These are phyloP conservation scores for Colletotrichum trifolii DNA, from an alignment of 2,329 filamentous ascomycete genomes.

Conservation along the genomic window DNA sequence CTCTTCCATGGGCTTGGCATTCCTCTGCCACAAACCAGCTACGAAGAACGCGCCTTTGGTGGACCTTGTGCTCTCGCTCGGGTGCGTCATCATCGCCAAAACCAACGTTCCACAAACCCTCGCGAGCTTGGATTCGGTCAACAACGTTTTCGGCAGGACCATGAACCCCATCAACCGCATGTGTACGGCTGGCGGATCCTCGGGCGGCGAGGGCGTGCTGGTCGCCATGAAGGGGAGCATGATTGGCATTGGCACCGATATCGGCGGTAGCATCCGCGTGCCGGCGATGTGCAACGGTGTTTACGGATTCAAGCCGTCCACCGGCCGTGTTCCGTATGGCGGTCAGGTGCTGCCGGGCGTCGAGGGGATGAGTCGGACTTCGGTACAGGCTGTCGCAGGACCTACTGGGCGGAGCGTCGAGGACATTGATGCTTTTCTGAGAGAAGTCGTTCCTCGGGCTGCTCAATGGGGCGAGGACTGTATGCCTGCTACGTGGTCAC, in stretches of 20 bases:
- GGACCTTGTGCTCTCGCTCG: constrained; percentile 44
- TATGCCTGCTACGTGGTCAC: constrained; percentile 23
- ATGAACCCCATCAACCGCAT: constrained; percentile 33
- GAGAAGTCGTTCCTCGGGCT: constrained; percentile 24
- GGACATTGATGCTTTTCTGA: constrained; percentile 16
- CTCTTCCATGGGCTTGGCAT: constrained; percentile 53
- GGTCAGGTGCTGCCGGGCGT: constrained; percentile 8
- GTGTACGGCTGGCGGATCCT: constrained; percentile 31
- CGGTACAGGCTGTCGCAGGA: constrained; percentile 27
- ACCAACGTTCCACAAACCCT: constrained; percentile 45
- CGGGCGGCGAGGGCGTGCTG: constrained; percentile 29
- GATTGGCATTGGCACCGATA: constrained; percentile 29
- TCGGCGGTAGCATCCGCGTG: constrained; percentile 33
- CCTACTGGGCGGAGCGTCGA: constrained; percentile 25
- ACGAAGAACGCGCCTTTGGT: constrained; percentile 43
- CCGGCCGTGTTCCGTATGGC: constrained; percentile 23
- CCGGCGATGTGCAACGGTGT: constrained; percentile 34
- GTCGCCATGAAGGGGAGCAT: constrained; percentile 26
- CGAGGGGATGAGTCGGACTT: constrained; percentile 27
- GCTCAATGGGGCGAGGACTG: constrained; percentile 29
- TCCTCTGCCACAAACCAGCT: constrained; percentile 46
- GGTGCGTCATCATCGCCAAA: constrained; percentile 38
- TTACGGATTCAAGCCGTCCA: constrained; percentile 33
- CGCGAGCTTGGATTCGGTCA: constrained; percentile 35
- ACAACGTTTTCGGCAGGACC: constrained; percentile 31